Percentiles rank a stretch among this genome's conserved stretches.
Conservation (phyloP, 108 stramenopile species). For the Nitzschia inconspicua region DNA sequence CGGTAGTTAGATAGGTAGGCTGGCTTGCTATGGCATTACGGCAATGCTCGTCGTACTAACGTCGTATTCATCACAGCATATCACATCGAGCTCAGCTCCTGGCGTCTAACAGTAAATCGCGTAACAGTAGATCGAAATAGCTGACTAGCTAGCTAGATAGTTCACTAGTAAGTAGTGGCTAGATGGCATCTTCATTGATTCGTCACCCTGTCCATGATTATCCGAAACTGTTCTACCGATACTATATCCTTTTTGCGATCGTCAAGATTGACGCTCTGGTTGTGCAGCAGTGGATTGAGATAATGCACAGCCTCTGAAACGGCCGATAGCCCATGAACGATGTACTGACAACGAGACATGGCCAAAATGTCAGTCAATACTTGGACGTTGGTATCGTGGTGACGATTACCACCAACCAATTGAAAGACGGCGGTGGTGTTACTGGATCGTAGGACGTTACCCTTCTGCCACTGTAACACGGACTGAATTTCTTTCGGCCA, state of each 20-base stretch:
- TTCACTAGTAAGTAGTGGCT: too few species aligned
- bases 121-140: too few species aligned
- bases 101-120: too few species aligned
- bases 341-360: constrained; percentile 27
- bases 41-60: too few species aligned
- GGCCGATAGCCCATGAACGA: constrained; percentile 32
- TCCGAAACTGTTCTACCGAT: neutral
- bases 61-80: too few species aligned
- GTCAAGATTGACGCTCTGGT: constrained; percentile 33
- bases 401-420: constrained; percentile 2
- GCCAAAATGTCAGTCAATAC: constrained; percentile 31
- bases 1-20: too few species aligned
- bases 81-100: too few species aligned
- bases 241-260: neutral
- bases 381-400: constrained; percentile 34
- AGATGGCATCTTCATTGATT: too few species aligned
- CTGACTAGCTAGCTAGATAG: too few species aligned
- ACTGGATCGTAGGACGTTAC: neutral
- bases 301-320: constrained; percentile 27
- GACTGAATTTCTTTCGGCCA: constrained; percentile 23
- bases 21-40: too few species aligned
- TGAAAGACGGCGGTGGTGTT: constrained; percentile 22
- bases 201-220: too few species aligned
- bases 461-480: neutral
- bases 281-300: constrained; percentile 19